These are phyloP conservation scores for Didymella glomerata DNA, from an alignment of 2,329 filamentous ascomycete genomes.

Conservation along the genomic window DNA sequence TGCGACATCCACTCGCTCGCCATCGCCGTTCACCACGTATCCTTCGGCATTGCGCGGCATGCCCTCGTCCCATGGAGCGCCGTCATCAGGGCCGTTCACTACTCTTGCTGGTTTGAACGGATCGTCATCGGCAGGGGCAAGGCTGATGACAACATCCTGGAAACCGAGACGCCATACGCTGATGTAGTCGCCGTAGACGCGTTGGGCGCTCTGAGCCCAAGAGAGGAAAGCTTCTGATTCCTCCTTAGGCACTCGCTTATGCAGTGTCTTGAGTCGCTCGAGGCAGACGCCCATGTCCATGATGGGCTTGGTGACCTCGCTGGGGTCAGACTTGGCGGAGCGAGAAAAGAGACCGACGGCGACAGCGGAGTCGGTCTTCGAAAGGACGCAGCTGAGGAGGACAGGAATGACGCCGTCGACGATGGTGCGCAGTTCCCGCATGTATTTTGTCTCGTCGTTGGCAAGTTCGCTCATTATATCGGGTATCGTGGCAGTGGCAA, in stretches of 20 bases:
- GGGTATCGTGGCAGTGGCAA: constrained; percentile 72
- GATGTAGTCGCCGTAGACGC: constrained; percentile 85
- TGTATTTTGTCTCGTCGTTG: constrained; percentile 86
- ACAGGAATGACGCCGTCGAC: constrained; percentile 97
- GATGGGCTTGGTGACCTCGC: constrained; percentile 80
- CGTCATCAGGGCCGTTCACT: constrained; percentile 55
- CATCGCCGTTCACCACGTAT: constrained; percentile 73
- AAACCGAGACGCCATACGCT: constrained; percentile 92
- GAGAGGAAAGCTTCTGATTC: constrained; percentile 75
- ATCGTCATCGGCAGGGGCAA: constrained; percentile 76
- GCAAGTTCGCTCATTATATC: constrained; percentile 83
- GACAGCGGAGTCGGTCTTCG: constrained; percentile 70
- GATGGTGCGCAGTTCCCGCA: constrained; percentile 87
- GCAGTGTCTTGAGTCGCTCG: constrained; percentile 81
- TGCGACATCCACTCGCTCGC: constrained; percentile 91
- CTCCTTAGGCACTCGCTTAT: constrained; percentile 79
- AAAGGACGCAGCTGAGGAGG: constrained; percentile 83
- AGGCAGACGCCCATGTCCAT: constrained; percentile 92
- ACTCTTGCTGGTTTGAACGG: constrained; percentile 58
- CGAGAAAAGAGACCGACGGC: constrained; percentile 73
- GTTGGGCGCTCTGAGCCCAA: constrained; percentile 82
- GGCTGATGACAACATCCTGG: constrained; percentile 91
- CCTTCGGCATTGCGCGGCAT: constrained; percentile 67
- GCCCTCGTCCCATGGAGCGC: constrained; percentile 62
- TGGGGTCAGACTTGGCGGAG: constrained; percentile 63